Evolutionary conservation across 1,139 yeast genomes (phyloP).

Genomic region (Komagataea norvegica): DNA sequence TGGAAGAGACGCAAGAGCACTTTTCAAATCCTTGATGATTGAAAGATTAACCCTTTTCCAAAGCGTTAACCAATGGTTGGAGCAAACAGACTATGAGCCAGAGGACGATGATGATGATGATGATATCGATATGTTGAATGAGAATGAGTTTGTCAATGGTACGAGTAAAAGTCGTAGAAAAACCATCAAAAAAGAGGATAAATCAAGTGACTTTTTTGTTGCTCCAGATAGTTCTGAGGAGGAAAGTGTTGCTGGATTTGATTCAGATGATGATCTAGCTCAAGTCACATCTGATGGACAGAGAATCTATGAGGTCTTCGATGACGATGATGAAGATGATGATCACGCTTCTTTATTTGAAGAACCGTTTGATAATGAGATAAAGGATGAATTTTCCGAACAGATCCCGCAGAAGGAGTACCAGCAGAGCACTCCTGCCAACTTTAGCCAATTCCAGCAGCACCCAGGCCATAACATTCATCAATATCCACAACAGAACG

Average conservation of each 20-base stretch:
- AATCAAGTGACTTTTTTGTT: slow-evolving; percentile 11
- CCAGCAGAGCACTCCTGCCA: too few species aligned
- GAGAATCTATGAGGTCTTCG: slow-evolving; percentile 3
- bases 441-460: too few species aligned
- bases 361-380: not conserved
- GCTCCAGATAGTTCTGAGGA: slow-evolving; percentile 15
- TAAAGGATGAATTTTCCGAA: not conserved
- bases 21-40: slow-evolving; percentile 4
- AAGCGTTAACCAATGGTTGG: slow-evolving; percentile 2
- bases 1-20: slow-evolving; percentile 6
- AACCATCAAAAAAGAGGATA: not conserved
- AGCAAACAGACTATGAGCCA: slow-evolving; percentile 1
- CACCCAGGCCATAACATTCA: not conserved
- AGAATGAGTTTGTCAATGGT: slow-evolving; percentile 11
- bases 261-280: not conserved
- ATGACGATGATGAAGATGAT: slow-evolving; percentile 1
- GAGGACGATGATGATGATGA: slow-evolving; percentile 8
- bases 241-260: slow-evolving; percentile 4
- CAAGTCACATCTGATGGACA: not conserved
- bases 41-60: not conserved
- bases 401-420: too few species aligned
- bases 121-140: slow-evolving; percentile 14
- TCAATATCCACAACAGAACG: not conserved
- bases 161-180: not conserved
- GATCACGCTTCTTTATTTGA: not conserved